phyloP scores from a whole-genome alignment of 2,329 filamentous ascomycete genomes.

The Mycosphaerelloides madeirae region DNA sequence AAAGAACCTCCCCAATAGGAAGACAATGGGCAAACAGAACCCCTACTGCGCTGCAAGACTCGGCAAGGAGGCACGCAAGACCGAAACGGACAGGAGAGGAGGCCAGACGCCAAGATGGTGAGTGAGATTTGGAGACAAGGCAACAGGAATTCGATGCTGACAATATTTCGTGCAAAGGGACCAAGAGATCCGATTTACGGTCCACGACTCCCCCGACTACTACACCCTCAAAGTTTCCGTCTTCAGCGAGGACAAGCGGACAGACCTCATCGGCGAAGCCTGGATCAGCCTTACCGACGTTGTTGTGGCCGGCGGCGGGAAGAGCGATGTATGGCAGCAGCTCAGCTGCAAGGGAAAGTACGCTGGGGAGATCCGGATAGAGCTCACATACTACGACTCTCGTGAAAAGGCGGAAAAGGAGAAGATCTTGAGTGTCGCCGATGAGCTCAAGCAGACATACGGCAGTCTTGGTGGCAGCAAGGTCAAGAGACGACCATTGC shows the following conservation, averaged over 20 bases:
- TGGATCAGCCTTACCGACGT: conserved; percentile 82
- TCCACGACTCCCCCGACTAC: conserved; percentile 96
- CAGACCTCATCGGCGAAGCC: conserved; percentile 89
- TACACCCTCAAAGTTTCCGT: conserved; percentile 91
- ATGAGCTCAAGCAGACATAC: conserved; percentile 25
- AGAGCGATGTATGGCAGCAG: conserved; percentile 87
- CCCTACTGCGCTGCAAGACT: conserved; percentile 91
- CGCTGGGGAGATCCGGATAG: conserved; percentile 87
- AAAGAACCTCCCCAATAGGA: conserved; percentile 93
- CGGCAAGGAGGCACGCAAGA: conserved; percentile 97
- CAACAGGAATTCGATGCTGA: conserved; percentile 10
- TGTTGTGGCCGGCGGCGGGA: conserved; percentile 80
- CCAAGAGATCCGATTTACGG: conserved; percentile 90
- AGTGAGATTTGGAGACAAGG: conserved; percentile 29
- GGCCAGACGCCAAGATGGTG: conserved; percentile 96
- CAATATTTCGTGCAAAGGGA: conserved; percentile 60
- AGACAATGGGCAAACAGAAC: conserved; percentile 97
- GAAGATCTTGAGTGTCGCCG: conserved; percentile 38
- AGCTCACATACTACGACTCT: conserved; percentile 93
- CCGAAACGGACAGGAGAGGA: conserved; percentile 84
- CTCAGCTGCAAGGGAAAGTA: conserved; percentile 90
- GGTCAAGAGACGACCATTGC: conserved; percentile 79
- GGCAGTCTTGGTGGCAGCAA: conserved; percentile 17
- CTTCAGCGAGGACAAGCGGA: conserved; percentile 98
- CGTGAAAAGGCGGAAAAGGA: conserved; percentile 73